These are phyloP conservation scores for Rhododendron simsii DNA, from an alignment of 148 eudicot species.

Conservation along the genomic window DNA sequence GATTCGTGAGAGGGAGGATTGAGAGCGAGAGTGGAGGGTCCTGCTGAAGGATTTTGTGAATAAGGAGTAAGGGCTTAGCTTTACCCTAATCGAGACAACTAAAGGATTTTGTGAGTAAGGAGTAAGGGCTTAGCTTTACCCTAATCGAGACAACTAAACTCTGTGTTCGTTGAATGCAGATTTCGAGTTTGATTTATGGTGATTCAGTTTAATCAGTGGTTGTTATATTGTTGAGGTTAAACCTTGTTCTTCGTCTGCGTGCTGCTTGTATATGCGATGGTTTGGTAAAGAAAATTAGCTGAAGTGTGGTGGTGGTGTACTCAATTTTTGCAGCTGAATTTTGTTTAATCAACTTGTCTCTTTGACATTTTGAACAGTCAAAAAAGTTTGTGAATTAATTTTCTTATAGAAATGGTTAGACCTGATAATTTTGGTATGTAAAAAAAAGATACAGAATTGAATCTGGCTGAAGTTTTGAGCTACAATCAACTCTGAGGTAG, in stretches of 20 bases:
- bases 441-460: not conserved
- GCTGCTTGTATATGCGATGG: not conserved
- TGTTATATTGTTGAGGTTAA: not conserved
- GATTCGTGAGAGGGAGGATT: not conserved
- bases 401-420: not conserved
- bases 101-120: no score
- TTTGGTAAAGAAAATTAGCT: not conserved
- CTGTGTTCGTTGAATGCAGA: not conserved
- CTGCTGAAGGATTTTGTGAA: not conserved
- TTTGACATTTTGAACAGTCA: not conserved
- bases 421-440: not conserved
- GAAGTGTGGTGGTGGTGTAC: not conserved
- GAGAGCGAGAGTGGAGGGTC: not conserved
- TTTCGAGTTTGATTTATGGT: not conserved
- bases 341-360: not conserved
- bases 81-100: not conserved
- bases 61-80: not conserved
- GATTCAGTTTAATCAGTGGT: not conserved
- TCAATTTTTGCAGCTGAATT: not conserved
- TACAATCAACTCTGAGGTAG: not conserved
- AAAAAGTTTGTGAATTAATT: not conserved
- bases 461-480: not conserved
- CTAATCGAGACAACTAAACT: not conserved
- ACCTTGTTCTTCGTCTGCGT: not conserved
- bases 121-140: not conserved